Evolutionary conservation across 1,284 basidiomycete genomes (phyloP).

Genomic region (Puccinia novopanici): DNA sequence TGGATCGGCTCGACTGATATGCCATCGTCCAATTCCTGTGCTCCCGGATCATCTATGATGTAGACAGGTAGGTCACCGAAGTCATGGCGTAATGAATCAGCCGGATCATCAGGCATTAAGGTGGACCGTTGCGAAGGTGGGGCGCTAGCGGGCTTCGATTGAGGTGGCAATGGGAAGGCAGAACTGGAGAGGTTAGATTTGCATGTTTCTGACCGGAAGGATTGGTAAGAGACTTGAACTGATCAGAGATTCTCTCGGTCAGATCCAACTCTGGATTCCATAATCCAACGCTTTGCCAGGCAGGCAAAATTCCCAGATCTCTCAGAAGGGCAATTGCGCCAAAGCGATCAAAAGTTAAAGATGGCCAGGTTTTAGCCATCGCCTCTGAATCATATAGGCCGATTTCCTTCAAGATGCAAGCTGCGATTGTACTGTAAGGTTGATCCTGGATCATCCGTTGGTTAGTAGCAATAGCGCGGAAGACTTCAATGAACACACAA

Average conservation of each 20-base stretch:
- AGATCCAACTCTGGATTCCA: constrained; percentile 48
- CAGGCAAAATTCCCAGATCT: constrained; percentile 44
- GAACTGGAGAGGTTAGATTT: not conserved
- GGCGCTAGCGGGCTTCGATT: not conserved
- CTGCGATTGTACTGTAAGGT: constrained; percentile 47
- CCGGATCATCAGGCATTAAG: constrained; percentile 54
- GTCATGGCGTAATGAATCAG: constrained; percentile 74
- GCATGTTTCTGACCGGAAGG: not conserved
- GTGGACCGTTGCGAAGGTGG: constrained; percentile 14
- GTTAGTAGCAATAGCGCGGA: constrained; percentile 45
- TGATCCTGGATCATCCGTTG: constrained; percentile 51
- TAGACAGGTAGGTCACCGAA: constrained; percentile 80
- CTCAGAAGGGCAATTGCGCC: constrained; percentile 45
- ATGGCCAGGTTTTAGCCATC: constrained; percentile 47
- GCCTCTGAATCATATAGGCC: constrained; percentile 48
- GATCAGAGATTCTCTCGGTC: constrained; percentile 31
- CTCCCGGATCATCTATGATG: constrained; percentile 80
- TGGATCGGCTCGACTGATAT: constrained; percentile 71
- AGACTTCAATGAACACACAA: constrained; percentile 47
- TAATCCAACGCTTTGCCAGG: constrained; percentile 50
- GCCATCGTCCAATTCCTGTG: constrained; percentile 92
- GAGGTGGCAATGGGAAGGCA: constrained; percentile 8
- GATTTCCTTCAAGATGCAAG: constrained; percentile 43
- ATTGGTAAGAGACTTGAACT: constrained; percentile 51
- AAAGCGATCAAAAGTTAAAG: constrained; percentile 49